Evolutionary conservation across 2,329 filamentous ascomycete species (phyloP), one percentile per base, ranked within the genome.

Genomic region (Penicillium glabrum): DNA sequence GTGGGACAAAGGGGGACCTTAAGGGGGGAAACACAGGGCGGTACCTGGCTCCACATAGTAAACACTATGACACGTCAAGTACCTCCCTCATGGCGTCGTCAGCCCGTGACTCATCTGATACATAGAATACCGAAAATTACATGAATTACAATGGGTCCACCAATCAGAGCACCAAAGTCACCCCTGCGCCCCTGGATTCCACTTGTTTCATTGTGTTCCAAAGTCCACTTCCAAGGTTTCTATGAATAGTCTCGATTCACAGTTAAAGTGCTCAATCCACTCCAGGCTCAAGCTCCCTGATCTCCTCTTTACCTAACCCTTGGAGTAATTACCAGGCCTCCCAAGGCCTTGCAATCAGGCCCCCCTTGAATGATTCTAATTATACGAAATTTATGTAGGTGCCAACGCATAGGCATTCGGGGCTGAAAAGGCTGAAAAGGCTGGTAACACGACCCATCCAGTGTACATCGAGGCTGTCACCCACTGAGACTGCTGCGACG

Each of bases 101-200:
- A 51, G 48, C 48, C 16, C 24, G 37, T 19, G 33, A 51, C 48
- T 10, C 13, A 5, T 29, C 23, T 24, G 48, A 27, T 39, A 51
- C 48, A 19, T 27, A 29, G 41, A 51, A n/a, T 51, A 41, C 48
- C 5, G 21, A 14, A 21, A 45, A 46, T 16, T 37, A 50, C 47
- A 24, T 11, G 33, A 21, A 46, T 8, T 49, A 19, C 19, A 14
- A 7, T 2, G 2, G 11, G 10, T 24, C 31, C 24, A 39, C 48
- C 35, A 51, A 51, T 51, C 35, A 51, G 8, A 29, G 14, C 24
- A 19, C 5, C 7, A 7, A 37, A 8, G 10, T 16, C 21, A 3
- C 35, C 33, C 47, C 48, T 54, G 51, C 51, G 47, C 52, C 56
- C 56, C 52, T 58, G 47, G 47, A 58, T 58, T 58, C 56, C 56